Base-by-base conservation (phyloP, 345 rosid species). In the Citropsis articulata region DNA sequence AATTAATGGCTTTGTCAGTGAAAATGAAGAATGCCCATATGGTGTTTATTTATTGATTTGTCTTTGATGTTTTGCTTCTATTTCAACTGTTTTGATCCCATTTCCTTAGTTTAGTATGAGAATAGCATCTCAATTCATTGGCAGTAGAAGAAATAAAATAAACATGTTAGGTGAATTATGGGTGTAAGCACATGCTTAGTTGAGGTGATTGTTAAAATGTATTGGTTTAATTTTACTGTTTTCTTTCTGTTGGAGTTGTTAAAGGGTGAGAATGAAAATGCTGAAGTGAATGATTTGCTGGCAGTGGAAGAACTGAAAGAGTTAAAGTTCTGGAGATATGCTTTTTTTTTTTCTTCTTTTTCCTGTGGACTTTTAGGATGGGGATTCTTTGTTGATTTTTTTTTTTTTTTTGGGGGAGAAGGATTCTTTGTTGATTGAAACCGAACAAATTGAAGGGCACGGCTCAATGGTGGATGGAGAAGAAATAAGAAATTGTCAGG, bases 401-500 rank as follows among this genome's bases (percentile, higher is more conserved):
- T 40, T 40, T 40, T 48, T 48, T 25, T 48, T n/a, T 42, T 36
- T 36, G 0, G 40, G 71, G 76, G 80, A 6, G 60, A 2, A 24
- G 40, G 28, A 62, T 33, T 76, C 53, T 76, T 4, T 28, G 24
- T 75, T 77, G 59, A 60, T 77, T 68, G 70, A 83, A 63, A 75
- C 9, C 25, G 31, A 65, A 59, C 36, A 36, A 50, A 25, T 7
- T 36, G 78, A 73, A 31, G 74, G 74, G 66, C 79, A 73, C 68
- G 71, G 73, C 27, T 40, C 81, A 16, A 35, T 75, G 27, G 73
- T 19, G 27, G 77, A 40, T 65, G 45, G 50, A 40, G 81, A 25
- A 73, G 38, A 73, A 69, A 74, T 60, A 75, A 80, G 72, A 68
- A 67, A 28, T 76, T 72, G 69, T 77, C 72, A 79, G 85, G 86